Evolutionary conservation across 2,329 filamentous ascomycete genomes (phyloP).

Genomic region (Lomentospora prolificans): DNA sequence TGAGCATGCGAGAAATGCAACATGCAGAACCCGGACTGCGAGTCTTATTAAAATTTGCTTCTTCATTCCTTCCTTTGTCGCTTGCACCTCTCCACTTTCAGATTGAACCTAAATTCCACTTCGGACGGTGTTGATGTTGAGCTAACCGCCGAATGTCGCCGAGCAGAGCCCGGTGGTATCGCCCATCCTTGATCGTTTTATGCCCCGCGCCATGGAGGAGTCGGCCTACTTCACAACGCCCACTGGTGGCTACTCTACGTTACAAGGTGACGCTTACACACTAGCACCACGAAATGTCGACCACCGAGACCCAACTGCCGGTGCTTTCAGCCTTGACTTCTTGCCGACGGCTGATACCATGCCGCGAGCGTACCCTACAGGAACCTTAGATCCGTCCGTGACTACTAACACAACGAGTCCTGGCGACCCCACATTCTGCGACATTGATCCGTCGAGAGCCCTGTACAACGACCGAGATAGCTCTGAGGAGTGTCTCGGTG

Average conservation of each 20-base stretch:
- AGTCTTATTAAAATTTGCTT: not conserved
- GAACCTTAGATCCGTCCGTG: constrained; percentile 6
- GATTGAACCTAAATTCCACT: not conserved
- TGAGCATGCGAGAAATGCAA: too few species aligned
- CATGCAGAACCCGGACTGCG: not conserved
- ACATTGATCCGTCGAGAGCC: constrained; percentile 5
- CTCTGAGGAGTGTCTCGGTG: constrained; percentile 7
- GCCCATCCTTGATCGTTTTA: constrained; percentile 1
- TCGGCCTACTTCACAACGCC: constrained; percentile 6
- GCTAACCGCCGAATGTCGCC: not conserved
- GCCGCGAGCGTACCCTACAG: constrained; percentile 5
- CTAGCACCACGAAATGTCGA: constrained; percentile 2
- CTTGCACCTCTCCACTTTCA: not conserved
- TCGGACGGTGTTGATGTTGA: too few species aligned
- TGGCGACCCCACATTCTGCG: constrained; percentile 3
- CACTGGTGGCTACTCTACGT: not conserved
- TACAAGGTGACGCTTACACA: constrained; percentile 6
- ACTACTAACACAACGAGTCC: constrained; percentile 5
- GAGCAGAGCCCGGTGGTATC: constrained; percentile 6
- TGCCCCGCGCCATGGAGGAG: constrained; percentile 4
- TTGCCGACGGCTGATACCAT: constrained; percentile 6
- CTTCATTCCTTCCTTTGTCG: not conserved
- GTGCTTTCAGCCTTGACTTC: constrained; percentile 5
- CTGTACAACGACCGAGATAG: constrained; percentile 7
- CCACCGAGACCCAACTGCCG: constrained; percentile 2